Conservation (phyloP, 1,139 yeast genomes). For the Protomyces macrosporus region DNA sequence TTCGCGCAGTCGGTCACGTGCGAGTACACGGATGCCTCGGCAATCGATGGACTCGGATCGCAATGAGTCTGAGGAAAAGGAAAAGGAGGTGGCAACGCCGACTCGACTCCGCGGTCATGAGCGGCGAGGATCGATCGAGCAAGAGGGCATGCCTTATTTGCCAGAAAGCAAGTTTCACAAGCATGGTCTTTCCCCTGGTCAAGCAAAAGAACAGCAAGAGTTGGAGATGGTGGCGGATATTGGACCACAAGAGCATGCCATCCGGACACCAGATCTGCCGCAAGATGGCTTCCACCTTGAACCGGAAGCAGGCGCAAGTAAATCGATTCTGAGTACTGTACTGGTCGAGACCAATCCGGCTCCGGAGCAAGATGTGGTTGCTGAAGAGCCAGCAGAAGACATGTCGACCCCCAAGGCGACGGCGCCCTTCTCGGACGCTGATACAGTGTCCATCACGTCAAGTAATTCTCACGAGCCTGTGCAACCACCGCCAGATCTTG, state of each 20-base stretch:
- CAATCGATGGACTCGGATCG: slow-evolving; percentile 5
- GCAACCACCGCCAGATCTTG: slow-evolving; percentile 46
- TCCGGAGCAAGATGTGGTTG: too few species aligned
- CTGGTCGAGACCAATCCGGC: neutral
- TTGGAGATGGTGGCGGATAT: slow-evolving; percentile 22
- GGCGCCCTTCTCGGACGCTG: slow-evolving; percentile 15
- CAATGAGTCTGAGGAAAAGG: slow-evolving; percentile 33
- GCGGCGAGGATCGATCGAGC: slow-evolving; percentile 21
- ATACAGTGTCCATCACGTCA: slow-evolving; percentile 28
- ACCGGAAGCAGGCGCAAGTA: neutral
- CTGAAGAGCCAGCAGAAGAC: too few species aligned
- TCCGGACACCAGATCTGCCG: slow-evolving; percentile 16
- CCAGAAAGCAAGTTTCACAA: slow-evolving; percentile 11
- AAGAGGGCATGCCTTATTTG: slow-evolving; percentile 15
- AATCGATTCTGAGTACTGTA: neutral
- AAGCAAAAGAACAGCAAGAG: slow-evolving; percentile 15
- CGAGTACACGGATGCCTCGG: neutral
- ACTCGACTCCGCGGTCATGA: neutral
- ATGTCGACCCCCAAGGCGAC: neutral
- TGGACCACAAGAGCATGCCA: slow-evolving; percentile 16
- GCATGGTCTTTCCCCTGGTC: slow-evolving; percentile 10
- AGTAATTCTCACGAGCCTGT: slow-evolving; percentile 19
- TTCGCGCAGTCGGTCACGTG: neutral
- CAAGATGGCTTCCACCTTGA: neutral
- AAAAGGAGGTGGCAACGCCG: slow-evolving; percentile 28